phyloP scores from a whole-genome alignment of 768 basidiomycete species.

The Suillus hirtellus region DNA sequence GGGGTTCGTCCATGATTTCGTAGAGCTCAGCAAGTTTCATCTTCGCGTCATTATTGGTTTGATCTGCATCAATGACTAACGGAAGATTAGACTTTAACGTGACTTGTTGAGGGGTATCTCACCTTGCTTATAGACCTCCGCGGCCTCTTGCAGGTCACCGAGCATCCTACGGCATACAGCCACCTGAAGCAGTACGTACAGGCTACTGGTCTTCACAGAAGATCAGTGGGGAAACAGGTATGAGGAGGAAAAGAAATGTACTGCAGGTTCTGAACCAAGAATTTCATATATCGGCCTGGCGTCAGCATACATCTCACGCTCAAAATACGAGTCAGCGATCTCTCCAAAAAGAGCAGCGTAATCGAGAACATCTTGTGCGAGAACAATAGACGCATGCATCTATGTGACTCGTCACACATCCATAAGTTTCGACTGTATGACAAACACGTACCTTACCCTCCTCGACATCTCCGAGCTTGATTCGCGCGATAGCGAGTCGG shows the following conservation, averaged over 20 bases:
- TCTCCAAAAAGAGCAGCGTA: slow-evolving; percentile 80
- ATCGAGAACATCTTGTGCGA: slow-evolving; percentile 69
- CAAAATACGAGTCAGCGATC: slow-evolving; percentile 84
- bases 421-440: neutral
- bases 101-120: slow-evolving; percentile 17
- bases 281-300: slow-evolving; percentile 81
- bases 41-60: slow-evolving; percentile 77
- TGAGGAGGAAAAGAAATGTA: slow-evolving; percentile 35
- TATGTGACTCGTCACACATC: slow-evolving; percentile 28
- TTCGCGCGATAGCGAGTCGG: slow-evolving; percentile 77
- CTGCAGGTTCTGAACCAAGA: slow-evolving; percentile 72
- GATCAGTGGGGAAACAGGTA: neutral
- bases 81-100: neutral
- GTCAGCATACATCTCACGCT: slow-evolving; percentile 71
- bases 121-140: slow-evolving; percentile 85
- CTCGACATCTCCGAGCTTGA: slow-evolving; percentile 74
- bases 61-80: slow-evolving; percentile 73
- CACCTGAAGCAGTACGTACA: slow-evolving; percentile 73
- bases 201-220: slow-evolving; percentile 61
- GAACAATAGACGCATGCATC: slow-evolving; percentile 76
- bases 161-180: slow-evolving; percentile 80
- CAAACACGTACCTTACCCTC: slow-evolving; percentile 71
- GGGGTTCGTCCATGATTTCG: slow-evolving; percentile 78
- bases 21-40: slow-evolving; percentile 90
- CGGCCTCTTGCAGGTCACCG: slow-evolving; percentile 73